Percentiles rank a stretch among this genome's conserved stretches.
Conservation (phyloP, 345 rosid genomes). For the Iberis pinnata region DNA sequence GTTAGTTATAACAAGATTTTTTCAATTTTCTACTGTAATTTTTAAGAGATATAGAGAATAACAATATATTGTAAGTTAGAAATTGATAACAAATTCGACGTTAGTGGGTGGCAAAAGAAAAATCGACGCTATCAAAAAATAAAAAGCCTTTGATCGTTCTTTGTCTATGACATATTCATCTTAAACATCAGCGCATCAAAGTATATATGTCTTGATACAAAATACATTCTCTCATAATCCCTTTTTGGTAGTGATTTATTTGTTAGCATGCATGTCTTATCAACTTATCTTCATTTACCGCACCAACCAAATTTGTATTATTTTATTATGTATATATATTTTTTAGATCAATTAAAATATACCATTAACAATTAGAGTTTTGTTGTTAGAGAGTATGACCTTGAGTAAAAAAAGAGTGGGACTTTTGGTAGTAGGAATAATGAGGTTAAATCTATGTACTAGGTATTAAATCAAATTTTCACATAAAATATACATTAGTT, state of each 20-base stretch:
- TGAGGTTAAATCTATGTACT: too few species aligned
- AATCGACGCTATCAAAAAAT: not conserved
- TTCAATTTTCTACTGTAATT: too few species aligned
- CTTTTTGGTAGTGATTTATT: conserved; percentile 18
- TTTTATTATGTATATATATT: too few species aligned
- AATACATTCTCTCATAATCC: conserved; percentile 20
- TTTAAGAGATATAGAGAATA: too few species aligned
- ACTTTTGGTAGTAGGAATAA: too few species aligned
- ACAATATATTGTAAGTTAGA: too few species aligned
- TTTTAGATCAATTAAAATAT: too few species aligned
- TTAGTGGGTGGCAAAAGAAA: not conserved
- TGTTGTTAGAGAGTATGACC: not conserved
- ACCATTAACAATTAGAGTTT: too few species aligned
- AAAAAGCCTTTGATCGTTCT: conserved; percentile 17
- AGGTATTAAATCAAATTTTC: not conserved
- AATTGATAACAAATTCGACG: not conserved
- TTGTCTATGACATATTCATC: conserved; percentile 34
- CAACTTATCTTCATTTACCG: conserved; percentile 7
- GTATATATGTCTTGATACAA: conserved; percentile 18
- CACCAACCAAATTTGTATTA: conserved; percentile 1
- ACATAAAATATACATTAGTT: not conserved
- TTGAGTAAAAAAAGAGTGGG: not conserved
- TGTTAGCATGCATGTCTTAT: conserved; percentile 30
- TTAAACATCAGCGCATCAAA: conserved; percentile 30
- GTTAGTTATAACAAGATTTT: too few species aligned